Conservation (phyloP, 495 filamentous ascomycete genomes). For the Aspergillus egyptiacus region DNA sequence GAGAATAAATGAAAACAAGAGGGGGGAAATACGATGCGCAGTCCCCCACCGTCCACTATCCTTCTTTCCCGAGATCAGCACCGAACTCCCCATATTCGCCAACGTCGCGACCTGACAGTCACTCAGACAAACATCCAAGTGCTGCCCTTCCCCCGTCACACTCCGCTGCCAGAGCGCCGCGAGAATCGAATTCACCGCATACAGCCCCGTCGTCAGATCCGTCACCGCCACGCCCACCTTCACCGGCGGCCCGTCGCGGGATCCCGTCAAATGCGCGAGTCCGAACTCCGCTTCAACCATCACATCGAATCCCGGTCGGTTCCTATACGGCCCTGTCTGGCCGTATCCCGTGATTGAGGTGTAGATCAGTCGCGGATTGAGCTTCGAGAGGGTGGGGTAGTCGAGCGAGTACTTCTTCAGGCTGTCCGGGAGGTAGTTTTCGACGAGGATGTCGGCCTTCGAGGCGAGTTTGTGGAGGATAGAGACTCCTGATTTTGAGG, state of each 20-base stretch:
- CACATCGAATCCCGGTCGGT: constrained; percentile 91
- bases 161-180: constrained; percentile 61
- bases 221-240: constrained; percentile 98
- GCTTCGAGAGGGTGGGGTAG: constrained; percentile 65
- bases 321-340: constrained; percentile 86
- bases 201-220: constrained; percentile 89
- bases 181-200: constrained; percentile 92
- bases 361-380: constrained; percentile 71
- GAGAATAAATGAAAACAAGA: constrained; percentile 24
- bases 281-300: constrained; percentile 99
- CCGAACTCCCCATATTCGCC: constrained; percentile 87
- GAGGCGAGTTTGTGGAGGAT: constrained; percentile 80
- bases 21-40: constrained; percentile 87
- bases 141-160: constrained; percentile 69
- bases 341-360: constrained; percentile 72
- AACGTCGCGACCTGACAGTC: constrained; percentile 94
- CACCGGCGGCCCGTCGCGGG: constrained; percentile 79
- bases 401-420: constrained; percentile 86
- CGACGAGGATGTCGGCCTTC: constrained; percentile 85
- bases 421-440: constrained; percentile 89
- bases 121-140: constrained; percentile 85
- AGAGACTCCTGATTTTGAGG: neutral
- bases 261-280: constrained; percentile 94
- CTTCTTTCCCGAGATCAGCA: constrained; percentile 78
- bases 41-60: constrained; percentile 92